These are phyloP conservation scores for Schizosaccharomyces osmophilus DNA, from an alignment of 805 yeast genomes.

Conservation along the genomic window DNA sequence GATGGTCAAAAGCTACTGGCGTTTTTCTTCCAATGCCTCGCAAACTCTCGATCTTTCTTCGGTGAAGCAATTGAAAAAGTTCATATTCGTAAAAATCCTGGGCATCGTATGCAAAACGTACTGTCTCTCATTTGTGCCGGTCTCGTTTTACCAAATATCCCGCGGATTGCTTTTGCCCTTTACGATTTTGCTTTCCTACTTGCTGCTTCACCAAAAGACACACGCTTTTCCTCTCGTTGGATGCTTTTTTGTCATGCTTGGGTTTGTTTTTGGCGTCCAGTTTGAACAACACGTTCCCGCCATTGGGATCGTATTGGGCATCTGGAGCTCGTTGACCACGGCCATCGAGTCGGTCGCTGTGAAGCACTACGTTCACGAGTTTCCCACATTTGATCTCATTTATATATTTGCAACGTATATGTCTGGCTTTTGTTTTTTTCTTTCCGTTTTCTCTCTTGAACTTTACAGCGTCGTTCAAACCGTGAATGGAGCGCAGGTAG, in stretches of 20 bases:
- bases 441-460: background rate
- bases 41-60: background rate
- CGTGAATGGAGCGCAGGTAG: background rate
- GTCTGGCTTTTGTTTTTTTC: background rate
- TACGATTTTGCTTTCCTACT: background rate
- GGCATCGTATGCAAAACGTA: conserved; percentile 1
- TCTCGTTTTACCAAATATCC: conserved; percentile 2
- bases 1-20: background rate
- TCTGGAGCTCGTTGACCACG: conserved; percentile 2
- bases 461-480: background rate
- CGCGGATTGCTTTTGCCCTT: conserved; percentile 3
- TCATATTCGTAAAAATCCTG: background rate
- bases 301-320: conserved; percentile 1
- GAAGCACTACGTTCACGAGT: conserved; percentile 1
- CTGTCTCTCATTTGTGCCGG: conserved; percentile 1
- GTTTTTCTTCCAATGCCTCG: background rate
- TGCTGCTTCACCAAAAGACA: background rate
- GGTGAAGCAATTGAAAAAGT: background rate
- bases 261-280: conserved; percentile 1
- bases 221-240: background rate
- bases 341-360: conserved; percentile 2
- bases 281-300: background rate
- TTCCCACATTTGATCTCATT: background rate
- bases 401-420: background rate
- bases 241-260: background rate